These are phyloP conservation scores for Amanita polypyramis DNA, from an alignment of 768 basidiomycete genomes.

Conservation along the genomic window DNA sequence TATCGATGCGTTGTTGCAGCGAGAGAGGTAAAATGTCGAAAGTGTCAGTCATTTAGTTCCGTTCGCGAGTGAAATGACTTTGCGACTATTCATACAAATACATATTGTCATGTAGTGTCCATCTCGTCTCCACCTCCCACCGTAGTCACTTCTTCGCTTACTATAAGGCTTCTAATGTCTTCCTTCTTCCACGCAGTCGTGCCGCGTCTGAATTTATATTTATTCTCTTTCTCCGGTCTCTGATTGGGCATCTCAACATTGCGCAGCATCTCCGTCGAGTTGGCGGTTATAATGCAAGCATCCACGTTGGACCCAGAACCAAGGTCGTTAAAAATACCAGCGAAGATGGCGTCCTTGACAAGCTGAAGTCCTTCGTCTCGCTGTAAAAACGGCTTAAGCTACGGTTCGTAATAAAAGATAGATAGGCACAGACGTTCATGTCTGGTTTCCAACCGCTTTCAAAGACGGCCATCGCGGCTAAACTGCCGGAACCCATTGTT, in stretches of 20 bases:
- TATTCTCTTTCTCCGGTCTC: conserved; percentile 67
- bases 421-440: conserved; percentile 51
- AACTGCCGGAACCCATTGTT: conserved; percentile 94
- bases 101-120: conserved; percentile 55
- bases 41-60: conserved; percentile 13
- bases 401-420: background rate
- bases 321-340: conserved; percentile 98
- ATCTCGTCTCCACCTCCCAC: conserved; percentile 55
- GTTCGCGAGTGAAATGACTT: background rate
- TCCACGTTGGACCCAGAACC: conserved; percentile 99
- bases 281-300: conserved; percentile 87
- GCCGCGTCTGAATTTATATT: conserved; percentile 67
- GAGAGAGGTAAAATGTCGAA: conserved; percentile 31
- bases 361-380: conserved; percentile 72
- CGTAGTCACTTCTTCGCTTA: conserved; percentile 55
- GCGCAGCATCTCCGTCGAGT: conserved; percentile 83
- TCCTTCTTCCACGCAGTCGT: conserved; percentile 89
- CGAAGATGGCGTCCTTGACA: conserved; percentile 79
- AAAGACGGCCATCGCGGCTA: conserved; percentile 98
- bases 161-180: conserved; percentile 58
- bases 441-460: conserved; percentile 77
- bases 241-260: conserved; percentile 91
- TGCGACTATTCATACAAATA: background rate
- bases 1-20: conserved; percentile 38
- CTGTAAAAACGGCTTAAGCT: conserved; percentile 27